Percentiles rank a stretch among this genome's conserved stretches.
Evolutionary conservation across 2,329 filamentous ascomycete species (phyloP).

Genomic region (Fusarium xyrophilum): DNA sequence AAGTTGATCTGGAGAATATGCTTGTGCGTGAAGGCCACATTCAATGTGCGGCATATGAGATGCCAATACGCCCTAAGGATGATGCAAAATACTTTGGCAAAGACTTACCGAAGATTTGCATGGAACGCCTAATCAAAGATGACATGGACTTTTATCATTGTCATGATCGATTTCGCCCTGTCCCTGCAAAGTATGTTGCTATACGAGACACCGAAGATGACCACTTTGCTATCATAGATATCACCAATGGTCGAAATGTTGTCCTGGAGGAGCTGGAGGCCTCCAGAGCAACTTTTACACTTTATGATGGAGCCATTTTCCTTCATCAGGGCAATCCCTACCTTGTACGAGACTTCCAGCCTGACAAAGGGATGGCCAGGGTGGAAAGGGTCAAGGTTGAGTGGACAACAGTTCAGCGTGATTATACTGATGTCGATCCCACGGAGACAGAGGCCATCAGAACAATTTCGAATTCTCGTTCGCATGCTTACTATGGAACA

Average conservation of each 20-base stretch:
- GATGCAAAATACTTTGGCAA: constrained; percentile 82
- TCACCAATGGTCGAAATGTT: constrained; percentile 79
- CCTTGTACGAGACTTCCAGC: constrained; percentile 85
- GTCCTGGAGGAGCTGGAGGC: constrained; percentile 97
- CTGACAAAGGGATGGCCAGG: constrained; percentile 80
- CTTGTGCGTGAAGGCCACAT: constrained; percentile 91
- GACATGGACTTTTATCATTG: constrained; percentile 86
- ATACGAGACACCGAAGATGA: constrained; percentile 88
- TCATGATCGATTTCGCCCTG: constrained; percentile 84
- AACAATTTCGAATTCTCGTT: constrained; percentile 66
- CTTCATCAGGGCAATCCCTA: constrained; percentile 95
- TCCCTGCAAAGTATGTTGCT: constrained; percentile 81
- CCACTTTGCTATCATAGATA: constrained; percentile 94
- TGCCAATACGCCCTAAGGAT: constrained; percentile 82
- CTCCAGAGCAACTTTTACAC: constrained; percentile 90
- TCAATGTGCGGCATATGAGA: constrained; percentile 93
- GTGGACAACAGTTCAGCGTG: constrained; percentile 92
- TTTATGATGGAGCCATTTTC: constrained; percentile 97
- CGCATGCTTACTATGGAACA: constrained; percentile 80
- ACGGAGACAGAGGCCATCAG: constrained; percentile 90
- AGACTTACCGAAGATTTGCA: constrained; percentile 73
- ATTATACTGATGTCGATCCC: constrained; percentile 93
- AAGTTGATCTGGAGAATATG: constrained; percentile 91
- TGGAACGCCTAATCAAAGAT: constrained; percentile 76
- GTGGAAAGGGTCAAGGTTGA: constrained; percentile 91